Percentiles rank a stretch among this genome's conserved stretches.
Evolutionary conservation across 805 yeast genomes (phyloP).

Genomic region (Metschnikowia santaceciliae): DNA sequence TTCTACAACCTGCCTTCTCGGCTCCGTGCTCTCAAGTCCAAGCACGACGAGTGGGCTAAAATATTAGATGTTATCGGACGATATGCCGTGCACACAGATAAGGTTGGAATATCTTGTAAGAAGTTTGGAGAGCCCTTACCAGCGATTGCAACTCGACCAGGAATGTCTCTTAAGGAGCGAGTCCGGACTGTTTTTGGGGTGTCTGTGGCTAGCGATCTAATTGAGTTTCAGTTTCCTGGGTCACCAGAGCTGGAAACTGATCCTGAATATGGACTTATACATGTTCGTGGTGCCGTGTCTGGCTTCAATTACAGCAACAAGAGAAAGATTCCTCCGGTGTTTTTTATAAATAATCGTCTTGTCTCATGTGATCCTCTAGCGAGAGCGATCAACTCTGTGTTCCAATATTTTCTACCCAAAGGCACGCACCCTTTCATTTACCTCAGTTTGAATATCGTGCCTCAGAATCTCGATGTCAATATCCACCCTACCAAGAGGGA

Average conservation of each 20-base stretch:
- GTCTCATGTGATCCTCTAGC: constrained; percentile 79
- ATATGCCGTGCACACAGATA: constrained; percentile 70
- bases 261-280: constrained; percentile 44
- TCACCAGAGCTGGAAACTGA: neutral
- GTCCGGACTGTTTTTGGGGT: constrained; percentile 73
- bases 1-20: constrained; percentile 87
- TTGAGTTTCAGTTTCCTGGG: constrained; percentile 39
- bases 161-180: constrained; percentile 54
- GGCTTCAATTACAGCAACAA: constrained; percentile 68
- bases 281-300: constrained; percentile 59
- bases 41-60: constrained; percentile 69
- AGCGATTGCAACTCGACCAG: constrained; percentile 56
- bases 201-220: constrained; percentile 58
- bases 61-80: constrained; percentile 80
- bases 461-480: constrained; percentile 81
- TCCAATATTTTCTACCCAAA: constrained; percentile 67
- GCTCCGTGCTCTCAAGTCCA: constrained; percentile 56
- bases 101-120: constrained; percentile 75
- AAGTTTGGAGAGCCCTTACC: constrained; percentile 72
- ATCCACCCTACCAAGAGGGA: constrained; percentile 95
- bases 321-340: constrained; percentile 61
- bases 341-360: constrained; percentile 82
- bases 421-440: constrained; percentile 75
- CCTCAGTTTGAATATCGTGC: constrained; percentile 60
- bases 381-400: constrained; percentile 61